Evolutionary conservation across 192 early-diverging fungal species (phyloP).

Genomic region (Coemansia sp.): DNA sequence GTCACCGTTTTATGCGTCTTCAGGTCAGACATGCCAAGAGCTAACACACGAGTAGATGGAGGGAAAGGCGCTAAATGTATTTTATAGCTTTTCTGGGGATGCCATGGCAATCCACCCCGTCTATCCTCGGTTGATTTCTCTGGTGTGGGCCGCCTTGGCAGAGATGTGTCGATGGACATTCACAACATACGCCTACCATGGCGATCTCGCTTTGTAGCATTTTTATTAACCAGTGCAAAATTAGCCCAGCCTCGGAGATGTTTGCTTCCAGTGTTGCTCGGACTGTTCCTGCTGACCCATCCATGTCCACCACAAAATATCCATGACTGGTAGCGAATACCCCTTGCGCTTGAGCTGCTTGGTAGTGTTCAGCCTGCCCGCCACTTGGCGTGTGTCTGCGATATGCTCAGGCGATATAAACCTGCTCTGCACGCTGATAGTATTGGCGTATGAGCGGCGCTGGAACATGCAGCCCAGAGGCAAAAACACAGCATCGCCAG

Average conservation of each 20-base stretch:
- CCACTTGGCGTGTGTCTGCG: constrained; percentile 17
- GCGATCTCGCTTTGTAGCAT: neutral
- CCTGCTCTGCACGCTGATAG: constrained; percentile 64
- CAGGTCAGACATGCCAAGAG: neutral
- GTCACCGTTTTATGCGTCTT: neutral
- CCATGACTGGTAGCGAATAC: constrained; percentile 40
- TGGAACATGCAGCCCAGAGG: constrained; percentile 75
- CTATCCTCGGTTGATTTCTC: neutral
- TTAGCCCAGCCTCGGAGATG: neutral
- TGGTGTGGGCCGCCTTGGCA: neutral
- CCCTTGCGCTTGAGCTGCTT: constrained; percentile 18
- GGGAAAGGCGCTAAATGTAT: neutral
- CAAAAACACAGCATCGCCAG: constrained; percentile 75
- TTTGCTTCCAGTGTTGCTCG: neutral
- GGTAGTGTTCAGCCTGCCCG: constrained; percentile 1
- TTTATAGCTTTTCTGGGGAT: neutral
- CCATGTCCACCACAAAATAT: constrained; percentile 50
- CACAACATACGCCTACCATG: neutral
- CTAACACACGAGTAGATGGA: neutral
- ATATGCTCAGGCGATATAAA: constrained; percentile 63
- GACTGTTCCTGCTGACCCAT: constrained; percentile 17
- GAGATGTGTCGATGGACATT: neutral
- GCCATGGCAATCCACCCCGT: neutral
- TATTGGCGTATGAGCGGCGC: constrained; percentile 60
- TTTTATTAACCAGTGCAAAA: neutral